A percentile compares a stretch with the other conserved stretches of the same genome.
phyloP scores from a whole-genome alignment of 1,139 yeast species.

The Suhomyces yuchorum region DNA sequence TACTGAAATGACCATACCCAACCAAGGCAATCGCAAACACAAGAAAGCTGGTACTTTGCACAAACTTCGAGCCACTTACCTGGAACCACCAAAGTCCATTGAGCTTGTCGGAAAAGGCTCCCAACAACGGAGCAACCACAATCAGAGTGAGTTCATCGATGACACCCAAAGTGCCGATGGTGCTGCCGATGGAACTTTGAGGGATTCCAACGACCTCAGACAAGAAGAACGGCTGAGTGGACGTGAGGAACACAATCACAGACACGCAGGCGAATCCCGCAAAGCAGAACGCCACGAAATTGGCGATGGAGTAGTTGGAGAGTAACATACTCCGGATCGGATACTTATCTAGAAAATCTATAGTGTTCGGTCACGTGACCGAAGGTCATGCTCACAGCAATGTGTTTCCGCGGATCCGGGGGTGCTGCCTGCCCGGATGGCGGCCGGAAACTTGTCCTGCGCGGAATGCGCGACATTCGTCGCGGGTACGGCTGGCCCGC shows the following conservation, averaged over 20 bases:
- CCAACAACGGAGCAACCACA: conserved; percentile 60
- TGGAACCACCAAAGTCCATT: conserved; percentile 17
- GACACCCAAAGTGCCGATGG: conserved; percentile 63
- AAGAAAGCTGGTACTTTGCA: conserved; percentile 51
- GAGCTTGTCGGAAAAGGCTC: conserved; percentile 62
- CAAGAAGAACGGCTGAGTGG: conserved; percentile 69
- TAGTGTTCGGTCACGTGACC: background rate
- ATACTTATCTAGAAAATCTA: conserved; percentile 8
- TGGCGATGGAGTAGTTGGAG: conserved; percentile 15
- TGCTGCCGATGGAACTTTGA: conserved; percentile 49
- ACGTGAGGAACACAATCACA: conserved; percentile 63
- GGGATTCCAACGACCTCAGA: conserved; percentile 53
- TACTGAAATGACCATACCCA: conserved; percentile 45
- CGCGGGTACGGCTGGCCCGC: no score
- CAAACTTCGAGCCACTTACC: conserved; percentile 53
- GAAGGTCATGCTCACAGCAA: background rate
- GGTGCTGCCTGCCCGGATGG: no score
- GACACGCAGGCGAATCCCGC: conserved; percentile 57
- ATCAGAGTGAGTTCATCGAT: conserved; percentile 63
- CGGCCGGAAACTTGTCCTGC: no score
- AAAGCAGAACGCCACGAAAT: conserved; percentile 24
- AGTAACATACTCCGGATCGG: conserved; percentile 3
- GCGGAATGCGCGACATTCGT: no score
- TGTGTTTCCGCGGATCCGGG: background rate
- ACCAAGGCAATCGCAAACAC: conserved; percentile 49